Conservation (phyloP, 2,329 filamentous ascomycete species). For the Ophiostoma ulmi region DNA sequence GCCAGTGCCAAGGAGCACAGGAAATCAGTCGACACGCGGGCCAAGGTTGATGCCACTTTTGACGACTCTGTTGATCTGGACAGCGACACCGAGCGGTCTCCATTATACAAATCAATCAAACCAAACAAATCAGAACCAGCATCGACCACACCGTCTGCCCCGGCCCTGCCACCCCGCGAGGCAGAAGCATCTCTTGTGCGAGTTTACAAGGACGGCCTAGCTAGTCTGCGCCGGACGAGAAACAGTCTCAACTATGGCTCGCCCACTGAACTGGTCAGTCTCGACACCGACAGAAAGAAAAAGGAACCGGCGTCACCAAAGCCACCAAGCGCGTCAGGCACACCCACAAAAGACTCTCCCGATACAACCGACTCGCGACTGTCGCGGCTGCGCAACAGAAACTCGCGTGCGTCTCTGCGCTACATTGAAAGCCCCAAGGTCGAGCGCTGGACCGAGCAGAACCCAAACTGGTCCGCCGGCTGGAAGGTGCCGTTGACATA, state of each 20-base stretch:
- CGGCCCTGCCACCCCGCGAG: not conserved
- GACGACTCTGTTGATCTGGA: not conserved
- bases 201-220: not conserved
- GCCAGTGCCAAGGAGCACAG: not conserved
- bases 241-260: not conserved
- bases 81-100: not conserved
- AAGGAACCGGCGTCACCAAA: not conserved
- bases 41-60: not conserved
- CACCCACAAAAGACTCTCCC: not conserved
- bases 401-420: not conserved
- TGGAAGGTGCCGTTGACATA: constrained; percentile 60
- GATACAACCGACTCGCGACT: not conserved
- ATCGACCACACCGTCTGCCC: not conserved
- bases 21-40: not conserved
- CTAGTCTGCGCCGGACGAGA: not conserved
- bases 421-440: not conserved
- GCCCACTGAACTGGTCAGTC: not conserved
- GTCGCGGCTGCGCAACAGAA: constrained; percentile 17
- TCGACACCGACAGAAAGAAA: not conserved
- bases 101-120: not conserved
- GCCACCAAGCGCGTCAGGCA: not conserved
- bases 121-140: not conserved
- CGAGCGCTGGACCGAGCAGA: constrained; percentile 44
- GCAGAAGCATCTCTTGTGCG: not conserved
- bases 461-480: constrained; percentile 47